Evolutionary conservation across 2,329 filamentous ascomycete genomes (phyloP).

Genomic region (Knufia fluminis): DNA sequence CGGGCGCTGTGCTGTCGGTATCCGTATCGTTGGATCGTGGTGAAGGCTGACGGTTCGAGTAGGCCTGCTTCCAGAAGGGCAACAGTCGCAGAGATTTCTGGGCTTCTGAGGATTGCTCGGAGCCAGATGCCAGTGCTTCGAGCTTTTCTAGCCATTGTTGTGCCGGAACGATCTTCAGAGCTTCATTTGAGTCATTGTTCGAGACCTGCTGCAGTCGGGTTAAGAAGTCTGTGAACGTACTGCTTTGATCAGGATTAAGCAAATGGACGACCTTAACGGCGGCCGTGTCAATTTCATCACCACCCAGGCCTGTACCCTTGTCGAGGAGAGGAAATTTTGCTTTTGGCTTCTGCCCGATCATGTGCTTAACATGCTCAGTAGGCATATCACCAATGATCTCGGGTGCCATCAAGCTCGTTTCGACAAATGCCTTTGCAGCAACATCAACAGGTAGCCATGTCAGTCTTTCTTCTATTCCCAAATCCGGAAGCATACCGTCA

Average conservation of each 20-base stretch:
- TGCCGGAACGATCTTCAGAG: constrained; percentile 30
- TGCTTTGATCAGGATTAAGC: constrained; percentile 36
- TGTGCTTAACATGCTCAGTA: constrained; percentile 20
- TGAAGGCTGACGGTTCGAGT: constrained; percentile 20
- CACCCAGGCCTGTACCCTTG: background rate
- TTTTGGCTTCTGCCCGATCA: background rate
- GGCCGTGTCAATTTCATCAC: background rate
- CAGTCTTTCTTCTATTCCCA: constrained; percentile 33
- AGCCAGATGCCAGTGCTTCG: constrained; percentile 24
- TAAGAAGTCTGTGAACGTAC: constrained; percentile 40
- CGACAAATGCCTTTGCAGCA: constrained; percentile 30
- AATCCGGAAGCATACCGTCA: constrained; percentile 34
- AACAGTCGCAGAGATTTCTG: constrained; percentile 35
- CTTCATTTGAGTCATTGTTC: background rate
- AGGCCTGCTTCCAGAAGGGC: constrained; percentile 42
- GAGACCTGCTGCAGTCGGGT: constrained; percentile 32
- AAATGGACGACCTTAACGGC: constrained; percentile 37
- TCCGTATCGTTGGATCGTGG: constrained; percentile 1
- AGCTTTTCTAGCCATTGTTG: constrained; percentile 36
- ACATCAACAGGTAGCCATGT: constrained; percentile 39
- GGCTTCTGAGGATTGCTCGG: constrained; percentile 25
- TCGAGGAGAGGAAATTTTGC: constrained; percentile 23
- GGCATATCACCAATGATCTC: background rate
- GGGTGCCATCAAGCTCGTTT: constrained; percentile 18
- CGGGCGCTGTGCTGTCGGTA: constrained; percentile 29